Base-by-base conservation (phyloP, 2,329 filamentous ascomycete species). In the Sarocladium brachiariae region DNA sequence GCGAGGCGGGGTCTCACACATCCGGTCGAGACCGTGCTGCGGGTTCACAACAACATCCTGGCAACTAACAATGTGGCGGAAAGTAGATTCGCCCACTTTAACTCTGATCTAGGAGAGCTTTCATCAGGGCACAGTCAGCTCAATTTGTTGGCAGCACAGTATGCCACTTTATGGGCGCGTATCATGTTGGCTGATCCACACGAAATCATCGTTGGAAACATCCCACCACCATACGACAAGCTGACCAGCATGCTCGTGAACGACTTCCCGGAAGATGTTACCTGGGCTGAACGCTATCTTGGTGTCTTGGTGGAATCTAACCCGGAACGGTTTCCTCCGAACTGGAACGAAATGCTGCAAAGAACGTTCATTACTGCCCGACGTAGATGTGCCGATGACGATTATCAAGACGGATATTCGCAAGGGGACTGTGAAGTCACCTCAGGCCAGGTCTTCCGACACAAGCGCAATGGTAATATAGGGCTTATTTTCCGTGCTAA, bases 391-490 rank as follows among this genome's bases (percentile, higher is more conserved):
- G 9, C 39, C 16, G n/a, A 31, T 4, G 43, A 33, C 5, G 16
- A 16, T 7, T 23, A 24, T 19, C 25, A 31, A 5, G 43, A 16
- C 10, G n/a, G 16, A 3, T 4, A 30, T 18, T 47, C 10, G 27
- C 35, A 6, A n/a, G 8, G 24, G 43, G 25, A 47, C 8, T 9
- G 16, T 14, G 25, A 33, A 10, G 21, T 47, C 11, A 25, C 27
- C 27, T 33, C 25, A 19, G 93, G 93, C 1, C 86, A 95, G 59
- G 77, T 96, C 6, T 95, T 97, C 63, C 78, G 77, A 45, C 93
- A 99, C 67, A 81, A 76, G 54, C 79, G 90, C 41, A 96, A 93
- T 63, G 72, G 77, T 18, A 96, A 92, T 64, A 73, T 84, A 46
- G 91, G 86, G 16, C 78, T 95, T 23, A 87, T 99, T 25, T 31